Conservation (phyloP, 1,139 yeast genomes). For the Kurtzmaniella quercitrusa region DNA sequence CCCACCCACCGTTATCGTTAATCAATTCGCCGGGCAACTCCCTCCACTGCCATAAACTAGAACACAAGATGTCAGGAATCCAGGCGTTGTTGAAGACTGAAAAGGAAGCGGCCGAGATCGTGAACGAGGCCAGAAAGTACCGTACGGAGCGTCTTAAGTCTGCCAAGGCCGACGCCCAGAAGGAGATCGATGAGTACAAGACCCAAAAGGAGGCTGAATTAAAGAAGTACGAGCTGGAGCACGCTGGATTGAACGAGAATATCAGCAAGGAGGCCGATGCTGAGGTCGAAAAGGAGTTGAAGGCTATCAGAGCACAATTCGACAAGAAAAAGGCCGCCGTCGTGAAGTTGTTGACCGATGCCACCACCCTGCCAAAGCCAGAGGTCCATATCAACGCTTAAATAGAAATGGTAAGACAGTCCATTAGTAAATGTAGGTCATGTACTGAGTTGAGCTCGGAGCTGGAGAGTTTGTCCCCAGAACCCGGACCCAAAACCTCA, state of each 20-base stretch:
- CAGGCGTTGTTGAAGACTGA: conserved; percentile 63
- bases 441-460: no score
- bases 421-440: neutral
- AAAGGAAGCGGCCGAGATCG: conserved; percentile 94
- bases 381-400: conserved; percentile 76
- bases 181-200: conserved; percentile 86
- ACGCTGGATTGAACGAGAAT: conserved; percentile 61
- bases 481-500: no score
- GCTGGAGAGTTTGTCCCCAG: no score
- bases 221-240: conserved; percentile 63
- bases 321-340: conserved; percentile 62
- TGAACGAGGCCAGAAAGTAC: conserved; percentile 82
- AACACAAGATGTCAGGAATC: conserved; percentile 27
- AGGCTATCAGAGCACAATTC: conserved; percentile 59
- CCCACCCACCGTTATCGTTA: neutral
- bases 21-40: conserved; percentile 1
- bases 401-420: neutral
- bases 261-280: conserved; percentile 73
- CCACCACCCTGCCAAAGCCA: conserved; percentile 76
- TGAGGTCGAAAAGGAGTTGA: conserved; percentile 55
- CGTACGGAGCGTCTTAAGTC: conserved; percentile 88
- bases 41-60: neutral
- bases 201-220: conserved; percentile 80
- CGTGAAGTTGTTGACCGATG: conserved; percentile 70
- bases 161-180: conserved; percentile 88